Percentiles rank a stretch among this genome's conserved stretches.
phyloP scores from a whole-genome alignment of 2,329 filamentous ascomycete genomes.

The Blastomyces emzantsi region DNA sequence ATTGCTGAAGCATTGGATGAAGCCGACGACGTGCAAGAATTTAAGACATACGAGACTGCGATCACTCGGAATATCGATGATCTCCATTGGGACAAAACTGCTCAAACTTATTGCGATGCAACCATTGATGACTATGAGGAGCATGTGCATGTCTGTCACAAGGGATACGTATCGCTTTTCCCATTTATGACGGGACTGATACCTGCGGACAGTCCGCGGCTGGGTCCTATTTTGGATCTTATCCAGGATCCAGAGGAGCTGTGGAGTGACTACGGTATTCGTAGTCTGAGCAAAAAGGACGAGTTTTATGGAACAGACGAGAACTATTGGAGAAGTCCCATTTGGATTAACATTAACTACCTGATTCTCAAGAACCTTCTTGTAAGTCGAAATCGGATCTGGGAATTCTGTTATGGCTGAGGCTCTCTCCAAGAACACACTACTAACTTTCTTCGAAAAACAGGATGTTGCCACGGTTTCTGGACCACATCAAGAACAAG shows the following conservation, averaged over 20 bases:
- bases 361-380: constrained; percentile 68
- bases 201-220: constrained; percentile 59
- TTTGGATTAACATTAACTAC: constrained; percentile 98
- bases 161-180: constrained; percentile 89
- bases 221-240: constrained; percentile 67
- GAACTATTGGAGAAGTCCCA: constrained; percentile 93
- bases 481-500: constrained; percentile 60
- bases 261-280: constrained; percentile 83
- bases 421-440: background rate
- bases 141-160: constrained; percentile 81
- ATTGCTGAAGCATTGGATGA: constrained; percentile 69
- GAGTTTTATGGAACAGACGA: constrained; percentile 80
- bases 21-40: constrained; percentile 64
- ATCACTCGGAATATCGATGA: constrained; percentile 83
- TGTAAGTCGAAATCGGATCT: constrained; percentile 47
- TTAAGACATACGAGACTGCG: constrained; percentile 61
- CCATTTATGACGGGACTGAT: constrained; percentile 83
- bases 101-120: constrained; percentile 83
- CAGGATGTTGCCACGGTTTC: constrained; percentile 55
- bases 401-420: background rate
- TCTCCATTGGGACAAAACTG: constrained; percentile 79
- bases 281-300: constrained; percentile 77
- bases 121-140: constrained; percentile 96
- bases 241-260: constrained; percentile 73
- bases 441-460: constrained; percentile 11